These are phyloP conservation scores for Arthrobotrys musiformis DNA, from an alignment of 2,329 filamentous ascomycete species.

Conservation along the genomic window DNA sequence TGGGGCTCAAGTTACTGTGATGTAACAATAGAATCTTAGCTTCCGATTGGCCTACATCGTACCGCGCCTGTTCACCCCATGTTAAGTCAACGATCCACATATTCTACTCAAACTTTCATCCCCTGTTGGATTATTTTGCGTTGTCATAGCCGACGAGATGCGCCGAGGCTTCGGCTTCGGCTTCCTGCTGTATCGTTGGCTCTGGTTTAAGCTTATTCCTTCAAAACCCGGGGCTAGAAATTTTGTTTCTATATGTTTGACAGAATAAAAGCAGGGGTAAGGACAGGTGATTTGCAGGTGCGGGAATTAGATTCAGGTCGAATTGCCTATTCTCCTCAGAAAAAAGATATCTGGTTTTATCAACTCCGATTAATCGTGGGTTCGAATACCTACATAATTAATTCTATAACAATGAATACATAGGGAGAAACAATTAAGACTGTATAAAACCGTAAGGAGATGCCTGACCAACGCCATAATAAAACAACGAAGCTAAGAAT, in stretches of 20 bases:
- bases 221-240: background rate
- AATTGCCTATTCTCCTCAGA: background rate
- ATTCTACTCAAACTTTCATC: background rate
- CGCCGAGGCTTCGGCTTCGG: background rate
- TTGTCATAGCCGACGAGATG: background rate
- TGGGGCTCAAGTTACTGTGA: background rate
- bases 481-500: conserved; percentile 2
- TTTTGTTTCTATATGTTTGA: background rate
- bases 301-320: background rate
- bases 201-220: background rate
- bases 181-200: background rate
- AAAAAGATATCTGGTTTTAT: background rate
- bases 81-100: background rate
- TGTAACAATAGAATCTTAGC: background rate
- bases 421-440: background rate
- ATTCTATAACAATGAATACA: too few relatives aligned
- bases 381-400: too few relatives aligned
- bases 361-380: too few relatives aligned
- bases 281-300: background rate
- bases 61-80: background rate
- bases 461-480: background rate
- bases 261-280: background rate
- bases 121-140: conserved; percentile 2
- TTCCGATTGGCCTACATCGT: too few relatives aligned
- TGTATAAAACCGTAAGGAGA: too few relatives aligned